Evolutionary conservation across 2,329 filamentous ascomycete genomes (phyloP), one percentile per base, ranked within the genome.

Genomic region (Ophiosphaerella herpotricha): DNA sequence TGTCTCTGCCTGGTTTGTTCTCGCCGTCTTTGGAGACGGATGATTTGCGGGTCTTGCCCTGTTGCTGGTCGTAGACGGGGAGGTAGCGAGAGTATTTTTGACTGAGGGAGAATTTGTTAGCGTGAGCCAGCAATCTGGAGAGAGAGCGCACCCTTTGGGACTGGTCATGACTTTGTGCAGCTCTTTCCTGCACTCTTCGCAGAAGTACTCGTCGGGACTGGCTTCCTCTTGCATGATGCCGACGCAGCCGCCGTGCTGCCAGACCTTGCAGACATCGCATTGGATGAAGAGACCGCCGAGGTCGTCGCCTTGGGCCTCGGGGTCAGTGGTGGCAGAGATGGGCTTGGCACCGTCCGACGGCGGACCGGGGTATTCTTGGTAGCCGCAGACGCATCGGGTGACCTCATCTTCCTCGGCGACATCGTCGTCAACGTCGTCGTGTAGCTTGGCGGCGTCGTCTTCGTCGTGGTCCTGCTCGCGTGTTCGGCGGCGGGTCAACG

Each of bases 201-300:
- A 99, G 71, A 94, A 99, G 78, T 99, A 99, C 74, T 97, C 92
- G 46, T 97, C 93, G 8, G 94, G 94, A 59, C 90, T 93, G 72
- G 89, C 87, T 61, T 90, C 88, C 74, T 96, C 93, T 61, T 94
- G 94, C 78, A 96, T 91, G 67, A 99, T 96, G 53, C 94, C 93
- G 52, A 99, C 93, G 70, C 94, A 99, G 53, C 92, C 93, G 66
- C 94, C 94, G 72, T 99, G 94, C 74, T 99, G 94, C 94, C 93
- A 99, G 57, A 97, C 94, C 72, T 96, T 95, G 80, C 94, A 99
- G 58, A 90, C 82, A 76, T 97, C 94, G 82, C 94, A 99, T 78
- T 97, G 93, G 60, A 99, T 92, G 75, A 97, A 99, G 75, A 97
- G 88, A 44, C 92, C 93, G 38, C 93, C 94, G 60, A 93, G 82